Conservation (phyloP, 306 rosid genomes). For the Quercus agrifolia region DNA sequence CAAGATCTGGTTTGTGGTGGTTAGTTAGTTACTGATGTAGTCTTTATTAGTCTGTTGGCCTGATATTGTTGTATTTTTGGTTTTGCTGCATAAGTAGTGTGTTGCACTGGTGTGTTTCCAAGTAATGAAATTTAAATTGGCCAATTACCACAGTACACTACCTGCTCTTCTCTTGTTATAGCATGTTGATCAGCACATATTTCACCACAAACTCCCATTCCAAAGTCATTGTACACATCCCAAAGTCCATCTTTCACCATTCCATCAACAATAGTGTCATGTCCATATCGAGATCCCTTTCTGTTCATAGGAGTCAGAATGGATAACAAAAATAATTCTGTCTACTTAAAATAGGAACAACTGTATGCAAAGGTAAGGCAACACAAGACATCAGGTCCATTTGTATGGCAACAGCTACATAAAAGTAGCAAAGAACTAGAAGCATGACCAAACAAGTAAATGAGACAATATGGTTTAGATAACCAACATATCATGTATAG, state of each 20-base stretch:
- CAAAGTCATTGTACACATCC: slow-evolving; percentile 89
- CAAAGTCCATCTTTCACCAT: slow-evolving; percentile 96
- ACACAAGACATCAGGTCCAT: slow-evolving; percentile 16
- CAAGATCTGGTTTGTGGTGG: no score
- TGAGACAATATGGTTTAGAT: neutral
- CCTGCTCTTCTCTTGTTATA: slow-evolving; percentile 87
- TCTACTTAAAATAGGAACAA: neutral
- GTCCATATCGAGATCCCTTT: slow-evolving; percentile 84
- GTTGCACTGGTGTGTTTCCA: no score
- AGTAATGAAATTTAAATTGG: neutral
- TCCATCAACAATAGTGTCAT: slow-evolving; percentile 81
- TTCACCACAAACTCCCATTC: slow-evolving; percentile 92
- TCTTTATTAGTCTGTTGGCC: no score
- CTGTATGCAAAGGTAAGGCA: neutral
- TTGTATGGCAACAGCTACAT: neutral
- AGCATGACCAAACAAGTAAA: neutral
- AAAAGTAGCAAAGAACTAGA: neutral
- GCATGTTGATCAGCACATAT: slow-evolving; percentile 66
- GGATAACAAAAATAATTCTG: neutral
- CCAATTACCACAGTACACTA: slow-evolving; percentile 26
- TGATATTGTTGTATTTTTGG: no score
- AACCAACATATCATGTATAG: neutral
- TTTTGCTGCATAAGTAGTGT: no score
- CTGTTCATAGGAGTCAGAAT: slow-evolving; percentile 38
- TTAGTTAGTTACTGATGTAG: no score